Conservation (phyloP, 2,329 filamentous ascomycete species). For the Epichloe festucae region DNA sequence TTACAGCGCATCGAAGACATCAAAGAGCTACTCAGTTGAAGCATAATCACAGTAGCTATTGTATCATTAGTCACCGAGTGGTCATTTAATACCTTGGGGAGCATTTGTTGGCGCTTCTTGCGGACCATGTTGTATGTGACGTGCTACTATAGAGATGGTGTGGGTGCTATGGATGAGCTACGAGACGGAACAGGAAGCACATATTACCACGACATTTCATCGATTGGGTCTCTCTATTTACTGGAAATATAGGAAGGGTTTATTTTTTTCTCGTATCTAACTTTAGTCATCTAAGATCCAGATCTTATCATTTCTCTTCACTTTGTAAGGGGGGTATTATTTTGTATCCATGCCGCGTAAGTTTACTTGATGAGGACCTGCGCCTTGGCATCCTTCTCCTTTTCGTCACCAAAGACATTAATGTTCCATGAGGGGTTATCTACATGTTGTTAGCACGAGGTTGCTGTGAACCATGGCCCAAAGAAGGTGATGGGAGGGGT, state of each 20-base stretch:
- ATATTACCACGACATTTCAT: too few relatives aligned
- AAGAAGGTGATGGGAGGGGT: background rate
- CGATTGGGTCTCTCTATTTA: too few relatives aligned
- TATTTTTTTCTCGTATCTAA: background rate
- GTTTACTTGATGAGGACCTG: conserved; percentile 27
- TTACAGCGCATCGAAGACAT: conserved; percentile 87
- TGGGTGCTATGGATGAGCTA: background rate
- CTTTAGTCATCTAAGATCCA: background rate
- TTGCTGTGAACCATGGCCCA: conserved; percentile 4
- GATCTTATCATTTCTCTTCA: background rate
- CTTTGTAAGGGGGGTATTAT: background rate
- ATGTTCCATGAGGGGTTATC: conserved; percentile 43
- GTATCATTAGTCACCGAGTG: background rate
- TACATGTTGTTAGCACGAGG: conserved; percentile 8
- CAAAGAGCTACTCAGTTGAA: conserved; percentile 65
- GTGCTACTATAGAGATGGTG: too few relatives aligned
- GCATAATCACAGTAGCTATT: background rate
- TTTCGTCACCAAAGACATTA: conserved; percentile 40
- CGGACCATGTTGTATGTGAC: background rate
- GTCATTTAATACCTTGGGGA: background rate
- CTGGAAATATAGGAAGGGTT: too few relatives aligned
- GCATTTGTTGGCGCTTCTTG: background rate
- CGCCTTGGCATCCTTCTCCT: conserved; percentile 36
- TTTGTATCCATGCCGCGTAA: background rate
- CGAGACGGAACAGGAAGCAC: too few relatives aligned